phyloP scores from a whole-genome alignment of 768 basidiomycete species.

The Leccinum boreale region DNA sequence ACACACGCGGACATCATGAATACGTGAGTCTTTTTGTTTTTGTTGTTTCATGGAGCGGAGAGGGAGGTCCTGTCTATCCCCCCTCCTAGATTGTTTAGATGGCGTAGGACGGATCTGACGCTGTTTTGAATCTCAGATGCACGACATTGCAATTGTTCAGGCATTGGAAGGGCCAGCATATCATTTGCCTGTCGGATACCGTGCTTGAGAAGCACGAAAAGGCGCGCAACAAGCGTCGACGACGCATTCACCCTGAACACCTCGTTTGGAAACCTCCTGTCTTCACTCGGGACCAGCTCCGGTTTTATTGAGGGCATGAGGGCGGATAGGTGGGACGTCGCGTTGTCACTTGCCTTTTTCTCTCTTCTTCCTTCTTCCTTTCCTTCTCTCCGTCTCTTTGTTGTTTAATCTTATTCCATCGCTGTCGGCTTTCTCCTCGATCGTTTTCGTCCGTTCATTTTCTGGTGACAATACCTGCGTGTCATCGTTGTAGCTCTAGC shows the following conservation, averaged over 20 bases:
- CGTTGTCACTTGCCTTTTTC: neutral
- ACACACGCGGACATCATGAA: conserved; percentile 97
- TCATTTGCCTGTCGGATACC: conserved; percentile 87
- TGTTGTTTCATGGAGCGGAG: neutral
- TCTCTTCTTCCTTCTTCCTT: neutral
- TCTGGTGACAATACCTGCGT: conserved; percentile 4
- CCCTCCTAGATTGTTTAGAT: neutral
- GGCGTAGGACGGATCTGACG: conserved; percentile 2
- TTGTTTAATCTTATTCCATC: neutral
- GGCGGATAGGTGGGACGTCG: neutral
- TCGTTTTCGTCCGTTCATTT: neutral
- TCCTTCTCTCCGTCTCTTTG: neutral
- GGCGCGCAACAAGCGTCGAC: conserved; percentile 69
- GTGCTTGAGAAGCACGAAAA: conserved; percentile 91
- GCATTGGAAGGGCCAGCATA: conserved; percentile 92
- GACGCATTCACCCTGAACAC: conserved; percentile 73
- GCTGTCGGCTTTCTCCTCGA: neutral
- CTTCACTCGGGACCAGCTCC: conserved; percentile 85
- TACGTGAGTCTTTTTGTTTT: conserved; percentile 62
- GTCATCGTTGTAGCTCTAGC: conserved; percentile 27
- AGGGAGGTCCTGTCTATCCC: neutral
- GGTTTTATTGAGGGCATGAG: conserved; percentile 46
- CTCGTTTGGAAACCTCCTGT: conserved; percentile 95
- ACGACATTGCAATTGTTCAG: conserved; percentile 94
- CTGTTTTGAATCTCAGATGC: conserved; percentile 52